Evolutionary conservation across 106 monocot genomes (phyloP), one percentile per base, ranked within the genome.

Genomic region (Allium sativum): DNA sequence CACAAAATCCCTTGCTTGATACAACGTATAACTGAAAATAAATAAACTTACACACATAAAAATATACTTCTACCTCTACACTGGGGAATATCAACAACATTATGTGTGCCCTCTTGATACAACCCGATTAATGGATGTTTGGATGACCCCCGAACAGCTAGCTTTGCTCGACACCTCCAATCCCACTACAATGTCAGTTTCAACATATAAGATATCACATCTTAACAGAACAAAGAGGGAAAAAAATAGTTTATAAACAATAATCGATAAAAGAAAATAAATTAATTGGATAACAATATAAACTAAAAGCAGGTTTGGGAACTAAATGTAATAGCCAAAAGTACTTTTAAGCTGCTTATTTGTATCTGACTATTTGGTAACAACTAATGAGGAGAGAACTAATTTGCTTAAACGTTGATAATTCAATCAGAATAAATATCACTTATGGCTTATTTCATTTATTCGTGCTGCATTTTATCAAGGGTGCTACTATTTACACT

Each of bases 111-210:
- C 66, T 98, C 96, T 77, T 92, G 48, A 65, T 92, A 98, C 53
- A 98, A 64, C 7, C 96, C 91, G 21, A 98, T 76, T 59, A 85
- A 67, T 15, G 91, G 96, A 53, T 42, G 80, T 52, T 85, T 67
- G 16, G 87, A 21, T 62, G 82, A 78, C 65, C 96, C 96, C 45
- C 92, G 82, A 45, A 98, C 80, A 42, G 82, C 96, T 50, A 98
- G 76, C 74, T 98, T 98, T 16, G 91, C 96, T 20, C 96, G 75
- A 21, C 96, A 98, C 70, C 96, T 80, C 96, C 96, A 98, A 59
- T 85, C 84, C 79, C 71, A 85, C 96, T 95, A 19, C 59, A 75
- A 42, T 19, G 62, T 48, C 7, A 65, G 18, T 15, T 41, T 58
- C 48, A 31, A 31, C 5, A 31, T 5, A 31, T 2, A 31, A 31